Evolutionary conservation across 441 rosid species (phyloP).

Genomic region (Raphanus hybrid): DNA sequence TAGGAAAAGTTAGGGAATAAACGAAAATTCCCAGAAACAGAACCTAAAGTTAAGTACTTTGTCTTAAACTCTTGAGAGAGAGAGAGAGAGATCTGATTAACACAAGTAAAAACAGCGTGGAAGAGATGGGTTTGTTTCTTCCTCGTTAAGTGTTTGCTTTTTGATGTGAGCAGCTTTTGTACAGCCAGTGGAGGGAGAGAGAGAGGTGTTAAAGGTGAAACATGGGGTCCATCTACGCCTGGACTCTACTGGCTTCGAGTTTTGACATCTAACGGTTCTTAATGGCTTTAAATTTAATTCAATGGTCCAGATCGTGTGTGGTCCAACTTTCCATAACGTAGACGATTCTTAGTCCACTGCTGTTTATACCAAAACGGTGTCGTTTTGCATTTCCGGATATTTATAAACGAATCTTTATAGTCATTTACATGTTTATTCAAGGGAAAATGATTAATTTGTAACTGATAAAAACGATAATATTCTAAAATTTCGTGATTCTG

Average conservation of each 20-base stretch:
- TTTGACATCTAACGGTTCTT: constrained; percentile 30
- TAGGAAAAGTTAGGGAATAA: constrained; percentile 9
- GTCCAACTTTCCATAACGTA: constrained; percentile 18
- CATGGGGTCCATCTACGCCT: constrained; percentile 15
- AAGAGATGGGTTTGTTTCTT: constrained; percentile 38
- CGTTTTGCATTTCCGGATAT: not conserved
- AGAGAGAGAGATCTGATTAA: constrained; percentile 8
- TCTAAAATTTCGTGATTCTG: not conserved
- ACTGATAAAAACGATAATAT: not conserved
- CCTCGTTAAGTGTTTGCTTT: constrained; percentile 45
- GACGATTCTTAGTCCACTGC: constrained; percentile 14
- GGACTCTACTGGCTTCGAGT: constrained; percentile 27
- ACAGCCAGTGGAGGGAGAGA: constrained; percentile 9
- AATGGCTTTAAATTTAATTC: not conserved
- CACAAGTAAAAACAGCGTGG: not conserved
- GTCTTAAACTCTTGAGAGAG: constrained; percentile 17
- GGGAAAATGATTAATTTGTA: not conserved
- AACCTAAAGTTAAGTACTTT: constrained; percentile 14
- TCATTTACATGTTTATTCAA: not conserved
- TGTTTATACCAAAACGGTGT: not conserved
- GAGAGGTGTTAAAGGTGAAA: not conserved
- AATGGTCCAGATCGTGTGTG: constrained; percentile 39
- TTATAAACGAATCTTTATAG: not conserved
- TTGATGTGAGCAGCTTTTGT: constrained; percentile 16
- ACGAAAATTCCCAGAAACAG: constrained; percentile 24